phyloP scores from a whole-genome alignment of 2,329 filamentous ascomycete genomes.

The Celoporthe dispersa region DNA sequence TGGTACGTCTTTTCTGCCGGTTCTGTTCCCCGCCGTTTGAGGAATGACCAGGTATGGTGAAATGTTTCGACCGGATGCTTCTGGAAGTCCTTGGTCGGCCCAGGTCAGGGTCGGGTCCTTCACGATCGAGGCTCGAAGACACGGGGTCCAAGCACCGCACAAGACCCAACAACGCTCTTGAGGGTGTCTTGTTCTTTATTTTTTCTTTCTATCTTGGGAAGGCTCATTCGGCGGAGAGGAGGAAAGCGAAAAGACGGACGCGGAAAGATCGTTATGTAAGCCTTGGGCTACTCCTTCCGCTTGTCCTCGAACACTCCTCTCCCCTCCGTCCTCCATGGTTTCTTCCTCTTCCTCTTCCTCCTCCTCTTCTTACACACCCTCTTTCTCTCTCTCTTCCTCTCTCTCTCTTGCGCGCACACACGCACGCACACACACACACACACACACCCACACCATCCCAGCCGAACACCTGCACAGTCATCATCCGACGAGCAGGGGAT shows the following conservation, averaged over 20 bases:
- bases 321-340: not conserved
- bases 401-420: too few relatives aligned
- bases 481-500: not conserved
- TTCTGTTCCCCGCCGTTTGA: not conserved
- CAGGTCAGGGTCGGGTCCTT: not conserved
- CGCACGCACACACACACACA: too few relatives aligned
- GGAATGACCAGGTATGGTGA: not conserved
- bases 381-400: too few relatives aligned
- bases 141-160: too few relatives aligned
- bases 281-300: not conserved
- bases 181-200: too few relatives aligned
- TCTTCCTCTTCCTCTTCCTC: not conserved
- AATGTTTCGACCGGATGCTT: not conserved
- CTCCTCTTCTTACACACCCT: not conserved
- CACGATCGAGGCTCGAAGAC: not conserved
- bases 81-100: not conserved
- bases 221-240: too few relatives aligned
- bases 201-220: too few relatives aligned
- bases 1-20: not conserved
- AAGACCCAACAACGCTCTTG: too few relatives aligned
- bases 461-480: not conserved
- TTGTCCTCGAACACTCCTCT: not conserved
- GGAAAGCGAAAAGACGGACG: not conserved
- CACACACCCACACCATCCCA: too few relatives aligned
- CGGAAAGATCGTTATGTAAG: not conserved